Base-by-base conservation (phyloP, 345 rosid genomes). In the Ceriops decandra region DNA sequence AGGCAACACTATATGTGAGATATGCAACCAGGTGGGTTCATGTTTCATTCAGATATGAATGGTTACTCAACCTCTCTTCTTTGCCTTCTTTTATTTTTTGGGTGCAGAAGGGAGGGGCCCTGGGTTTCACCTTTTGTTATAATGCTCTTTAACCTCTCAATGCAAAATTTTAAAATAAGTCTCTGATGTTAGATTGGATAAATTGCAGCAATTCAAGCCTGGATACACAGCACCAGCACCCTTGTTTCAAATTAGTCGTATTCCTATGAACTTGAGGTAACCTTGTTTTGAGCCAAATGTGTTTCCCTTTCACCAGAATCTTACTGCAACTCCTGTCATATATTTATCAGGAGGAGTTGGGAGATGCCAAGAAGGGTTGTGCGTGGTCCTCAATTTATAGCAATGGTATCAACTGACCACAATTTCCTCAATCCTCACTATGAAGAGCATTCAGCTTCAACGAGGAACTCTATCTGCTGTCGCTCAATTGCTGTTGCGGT, bases 151-250 rank as follows among this genome's bases (percentile, higher is more conserved):
- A 66, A 0, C 27, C 4, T 17, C 26, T 60, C 4, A 3, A 27
- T 54, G 24, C 1, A 6, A 24, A 52, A 49, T 56, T 56, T 22
- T 15, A 8, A 56, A 8, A 56, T 22, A 24, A 38, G n/a, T 47
- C 57, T 10, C 47, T 61, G 71, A 73, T 54, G 30, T 24, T 57
- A 58, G 49, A 42, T 42, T 42, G 19, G 49, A 42, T 63, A 33
- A 47, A 42, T 79, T 79, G 72, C 89, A 92, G 97, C 92, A 76
- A 68, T 93, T 85, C 72, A 85, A 78, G 83, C 97, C 97, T 49
- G 97, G 85, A 30, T 93, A 93, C 70, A 90, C 96, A 8, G 90
- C 96, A 5, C 96, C 97, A 4, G 79, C 96, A 20, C 95, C 96
- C 3, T 67, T 86, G 77, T 82, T 88, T 74, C 97, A 85, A 57